Evolutionary conservation across 2,329 filamentous ascomycete genomes (phyloP).

Genomic region (Aspergillus caelatus): DNA sequence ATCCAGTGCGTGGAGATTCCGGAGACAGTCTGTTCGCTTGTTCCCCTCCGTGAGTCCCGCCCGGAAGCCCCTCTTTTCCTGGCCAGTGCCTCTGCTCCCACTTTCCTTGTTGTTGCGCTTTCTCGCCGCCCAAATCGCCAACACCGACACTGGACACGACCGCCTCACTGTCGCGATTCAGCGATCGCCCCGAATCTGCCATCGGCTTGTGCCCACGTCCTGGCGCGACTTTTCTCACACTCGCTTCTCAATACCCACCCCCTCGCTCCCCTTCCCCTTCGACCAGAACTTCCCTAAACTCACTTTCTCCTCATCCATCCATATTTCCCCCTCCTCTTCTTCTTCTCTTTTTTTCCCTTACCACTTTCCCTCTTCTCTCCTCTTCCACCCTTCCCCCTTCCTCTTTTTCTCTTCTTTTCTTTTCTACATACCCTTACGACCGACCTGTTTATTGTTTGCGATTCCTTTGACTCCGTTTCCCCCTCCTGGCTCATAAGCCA

Average conservation of each 20-base stretch:
- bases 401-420: conserved; percentile 24
- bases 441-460: conserved; percentile 21
- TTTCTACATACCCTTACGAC: conserved; percentile 4
- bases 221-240: conserved; percentile 20
- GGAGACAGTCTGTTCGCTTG: conserved; percentile 12
- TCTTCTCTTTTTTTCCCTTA: conserved; percentile 20
- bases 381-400: conserved; percentile 18
- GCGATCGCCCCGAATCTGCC: conserved; percentile 25
- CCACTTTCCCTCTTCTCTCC: conserved; percentile 14
- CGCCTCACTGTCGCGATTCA: conserved; percentile 29
- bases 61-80: conserved; percentile 21
- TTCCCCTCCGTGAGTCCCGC: conserved; percentile 25
- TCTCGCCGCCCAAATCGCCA: conserved; percentile 21
- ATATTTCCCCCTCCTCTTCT: conserved; percentile 14
- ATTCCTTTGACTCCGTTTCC: conserved; percentile 19
- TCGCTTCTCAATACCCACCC: conserved; percentile 17
- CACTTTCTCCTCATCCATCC: conserved; percentile 25
- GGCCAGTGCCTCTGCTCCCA: conserved; percentile 9
- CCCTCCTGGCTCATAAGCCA: conserved; percentile 13
- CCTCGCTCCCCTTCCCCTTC: conserved; percentile 23
- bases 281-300: conserved; percentile 22
- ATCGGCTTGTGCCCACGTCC: conserved; percentile 28
- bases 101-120: conserved; percentile 16
- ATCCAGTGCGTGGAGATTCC: conserved; percentile 20
- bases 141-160: conserved; percentile 23